Conservation (phyloP, 2,329 filamentous ascomycete genomes). For the Ceratocystis lukuohia region DNA sequence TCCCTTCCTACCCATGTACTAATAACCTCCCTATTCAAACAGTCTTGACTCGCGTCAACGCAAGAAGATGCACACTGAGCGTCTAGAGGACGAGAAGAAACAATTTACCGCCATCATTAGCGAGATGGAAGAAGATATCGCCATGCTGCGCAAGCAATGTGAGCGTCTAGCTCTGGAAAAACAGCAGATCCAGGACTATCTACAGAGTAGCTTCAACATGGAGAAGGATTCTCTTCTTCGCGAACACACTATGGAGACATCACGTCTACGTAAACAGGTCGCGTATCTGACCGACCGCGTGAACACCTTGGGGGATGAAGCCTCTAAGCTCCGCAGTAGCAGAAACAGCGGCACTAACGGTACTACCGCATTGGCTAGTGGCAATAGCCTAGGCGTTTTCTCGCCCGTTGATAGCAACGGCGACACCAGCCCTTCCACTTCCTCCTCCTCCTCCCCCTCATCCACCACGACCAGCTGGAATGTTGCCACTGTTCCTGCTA, state of each 20-base stretch:
- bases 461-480: constrained; percentile 28
- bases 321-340: constrained; percentile 25
- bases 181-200: constrained; percentile 59
- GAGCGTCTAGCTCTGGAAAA: constrained; percentile 60
- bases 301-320: constrained; percentile 47
- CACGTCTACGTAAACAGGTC: constrained; percentile 85
- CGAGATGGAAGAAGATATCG: constrained; percentile 65
- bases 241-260: constrained; percentile 76
- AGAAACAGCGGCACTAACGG: constrained; percentile 48
- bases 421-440: neutral
- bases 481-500: neutral
- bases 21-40: constrained; percentile 14
- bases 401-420: neutral
- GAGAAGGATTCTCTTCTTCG: constrained; percentile 90
- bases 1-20: neutral
- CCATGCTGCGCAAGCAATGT: constrained; percentile 52
- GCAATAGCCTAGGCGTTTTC: constrained; percentile 39
- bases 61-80: constrained; percentile 96
- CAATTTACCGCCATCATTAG: constrained; percentile 63
- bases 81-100: constrained; percentile 95
- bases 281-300: constrained; percentile 63
- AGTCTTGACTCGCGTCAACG: constrained; percentile 92
- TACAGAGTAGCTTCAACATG: constrained; percentile 58
- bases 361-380: constrained; percentile 55
- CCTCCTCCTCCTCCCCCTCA: constrained; percentile 1